Conservation (phyloP, 345 rosid species). For the Camelina hispida region DNA sequence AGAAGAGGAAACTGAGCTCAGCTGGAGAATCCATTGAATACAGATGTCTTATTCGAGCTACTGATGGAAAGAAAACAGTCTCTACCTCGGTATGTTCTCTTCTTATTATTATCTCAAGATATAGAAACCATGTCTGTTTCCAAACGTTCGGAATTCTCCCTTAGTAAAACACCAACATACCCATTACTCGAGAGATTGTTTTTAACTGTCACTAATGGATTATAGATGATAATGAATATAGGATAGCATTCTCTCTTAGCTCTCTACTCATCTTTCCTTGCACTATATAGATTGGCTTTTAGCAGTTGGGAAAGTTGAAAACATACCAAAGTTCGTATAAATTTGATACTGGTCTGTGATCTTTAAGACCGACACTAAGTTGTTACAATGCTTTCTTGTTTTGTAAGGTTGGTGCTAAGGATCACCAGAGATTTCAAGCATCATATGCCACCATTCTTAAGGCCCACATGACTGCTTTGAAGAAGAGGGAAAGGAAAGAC, state of each 20-base stretch:
- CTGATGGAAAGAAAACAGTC: slow-evolving; percentile 77
- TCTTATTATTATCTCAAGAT: slow-evolving; percentile 8
- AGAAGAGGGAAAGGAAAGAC: slow-evolving; percentile 95
- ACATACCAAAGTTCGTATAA: not conserved
- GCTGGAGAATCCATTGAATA: slow-evolving; percentile 70
- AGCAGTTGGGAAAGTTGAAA: not conserved
- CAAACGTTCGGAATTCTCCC: not conserved
- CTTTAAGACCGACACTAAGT: slow-evolving; percentile 11
- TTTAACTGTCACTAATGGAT: not conserved
- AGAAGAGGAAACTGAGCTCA: slow-evolving; percentile 70
- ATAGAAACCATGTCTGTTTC: not conserved
- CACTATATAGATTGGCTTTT: not conserved
- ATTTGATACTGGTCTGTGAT: not conserved
- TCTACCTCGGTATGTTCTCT: slow-evolving; percentile 71
- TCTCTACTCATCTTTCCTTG: not conserved
- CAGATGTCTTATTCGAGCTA: slow-evolving; percentile 90
- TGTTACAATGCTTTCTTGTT: slow-evolving; percentile 23
- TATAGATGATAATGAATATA: not conserved
- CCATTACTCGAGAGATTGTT: not conserved
- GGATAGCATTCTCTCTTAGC: slow-evolving; percentile 11
- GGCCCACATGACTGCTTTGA: slow-evolving; percentile 87
- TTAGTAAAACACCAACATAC: not conserved
- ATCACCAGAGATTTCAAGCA: slow-evolving; percentile 93
- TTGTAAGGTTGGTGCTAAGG: slow-evolving; percentile 80
- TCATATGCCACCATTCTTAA: slow-evolving; percentile 91